Evolutionary conservation across 1,284 basidiomycete genomes (phyloP).

Genomic region (Melampsora americana): DNA sequence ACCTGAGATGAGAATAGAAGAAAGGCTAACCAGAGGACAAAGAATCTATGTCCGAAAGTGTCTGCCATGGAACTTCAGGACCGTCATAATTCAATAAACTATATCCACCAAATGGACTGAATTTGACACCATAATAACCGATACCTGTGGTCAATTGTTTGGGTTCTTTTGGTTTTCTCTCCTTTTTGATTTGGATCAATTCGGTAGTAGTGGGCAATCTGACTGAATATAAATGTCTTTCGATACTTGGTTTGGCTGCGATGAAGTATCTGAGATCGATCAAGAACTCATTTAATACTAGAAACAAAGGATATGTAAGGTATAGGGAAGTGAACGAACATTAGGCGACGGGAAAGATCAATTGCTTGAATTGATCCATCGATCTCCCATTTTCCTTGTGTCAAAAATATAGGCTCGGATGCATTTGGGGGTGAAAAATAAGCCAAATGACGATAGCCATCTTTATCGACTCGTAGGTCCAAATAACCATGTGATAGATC

Average conservation of each 20-base stretch:
- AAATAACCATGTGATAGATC: slow-evolving; percentile 64
- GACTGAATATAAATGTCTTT: slow-evolving; percentile 78
- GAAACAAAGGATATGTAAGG: slow-evolving; percentile 4
- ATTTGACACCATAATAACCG: slow-evolving; percentile 66
- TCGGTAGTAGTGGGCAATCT: slow-evolving; percentile 60
- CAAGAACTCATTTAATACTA: neutral
- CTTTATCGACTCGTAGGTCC: slow-evolving; percentile 73
- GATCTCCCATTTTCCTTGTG: slow-evolving; percentile 85
- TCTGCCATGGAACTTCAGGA: slow-evolving; percentile 82
- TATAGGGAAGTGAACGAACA: slow-evolving; percentile 61
- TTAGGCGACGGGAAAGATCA: slow-evolving; percentile 65
- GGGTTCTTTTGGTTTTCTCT: slow-evolving; percentile 44
- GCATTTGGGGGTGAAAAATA: slow-evolving; percentile 73
- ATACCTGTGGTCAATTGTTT: slow-evolving; percentile 64
- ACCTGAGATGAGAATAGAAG: neutral
- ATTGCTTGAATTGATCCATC: slow-evolving; percentile 69
- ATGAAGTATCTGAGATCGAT: slow-evolving; percentile 69
- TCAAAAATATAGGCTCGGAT: slow-evolving; percentile 72
- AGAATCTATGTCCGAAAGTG: slow-evolving; percentile 63
- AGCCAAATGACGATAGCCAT: slow-evolving; percentile 85
- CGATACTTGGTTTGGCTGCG: slow-evolving; percentile 75
- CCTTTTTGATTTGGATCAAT: slow-evolving; percentile 47
- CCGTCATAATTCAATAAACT: slow-evolving; percentile 77
- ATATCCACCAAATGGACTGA: slow-evolving; percentile 79
- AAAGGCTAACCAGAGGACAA: slow-evolving; percentile 49